A percentile compares a stretch with the other conserved stretches of the same genome.
Conservation (phyloP, 2,329 filamentous ascomycete species). For the Ampelomyces quisqualis region DNA sequence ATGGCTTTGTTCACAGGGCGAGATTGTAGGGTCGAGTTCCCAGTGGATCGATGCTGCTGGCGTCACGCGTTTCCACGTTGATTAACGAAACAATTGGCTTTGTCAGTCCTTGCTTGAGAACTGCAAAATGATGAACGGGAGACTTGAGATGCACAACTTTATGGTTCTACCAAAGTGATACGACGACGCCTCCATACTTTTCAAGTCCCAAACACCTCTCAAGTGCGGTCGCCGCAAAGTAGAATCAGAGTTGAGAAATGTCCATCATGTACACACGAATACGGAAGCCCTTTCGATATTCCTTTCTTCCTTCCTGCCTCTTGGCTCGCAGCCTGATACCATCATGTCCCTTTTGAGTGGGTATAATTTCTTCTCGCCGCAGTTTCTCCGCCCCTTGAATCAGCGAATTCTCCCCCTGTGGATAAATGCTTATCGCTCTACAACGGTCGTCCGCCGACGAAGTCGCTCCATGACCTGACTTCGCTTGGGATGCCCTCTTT, state of each 20-base stretch:
- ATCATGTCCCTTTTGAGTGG: neutral
- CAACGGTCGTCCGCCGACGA: conserved; percentile 63
- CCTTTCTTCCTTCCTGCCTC: neutral
- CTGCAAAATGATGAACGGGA: neutral
- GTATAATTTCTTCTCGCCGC: conserved; percentile 8
- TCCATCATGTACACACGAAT: conserved; percentile 16
- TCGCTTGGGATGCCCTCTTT: conserved; percentile 85
- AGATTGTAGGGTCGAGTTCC: conserved; percentile 58
- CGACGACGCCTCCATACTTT: too few relatives aligned
- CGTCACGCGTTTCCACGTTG: conserved; percentile 56
- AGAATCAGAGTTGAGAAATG: conserved; percentile 7
- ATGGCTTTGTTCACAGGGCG: conserved; percentile 68
- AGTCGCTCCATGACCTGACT: conserved; percentile 93
- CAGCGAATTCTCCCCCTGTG: neutral
- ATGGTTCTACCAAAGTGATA: too few relatives aligned
- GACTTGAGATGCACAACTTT: too few relatives aligned
- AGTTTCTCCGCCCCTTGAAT: neutral
- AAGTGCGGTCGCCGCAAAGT: conserved; percentile 5
- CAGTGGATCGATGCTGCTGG: conserved; percentile 69
- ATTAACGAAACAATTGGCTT: neutral
- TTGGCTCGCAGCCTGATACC: neutral
- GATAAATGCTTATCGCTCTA: conserved; percentile 9
- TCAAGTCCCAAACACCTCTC: conserved; percentile 6
- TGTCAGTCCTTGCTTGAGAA: neutral
- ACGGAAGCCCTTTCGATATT: conserved; percentile 8